These are phyloP conservation scores for Alternaria sp. DNA, from an alignment of 2,329 filamentous ascomycete genomes.

Conservation along the genomic window DNA sequence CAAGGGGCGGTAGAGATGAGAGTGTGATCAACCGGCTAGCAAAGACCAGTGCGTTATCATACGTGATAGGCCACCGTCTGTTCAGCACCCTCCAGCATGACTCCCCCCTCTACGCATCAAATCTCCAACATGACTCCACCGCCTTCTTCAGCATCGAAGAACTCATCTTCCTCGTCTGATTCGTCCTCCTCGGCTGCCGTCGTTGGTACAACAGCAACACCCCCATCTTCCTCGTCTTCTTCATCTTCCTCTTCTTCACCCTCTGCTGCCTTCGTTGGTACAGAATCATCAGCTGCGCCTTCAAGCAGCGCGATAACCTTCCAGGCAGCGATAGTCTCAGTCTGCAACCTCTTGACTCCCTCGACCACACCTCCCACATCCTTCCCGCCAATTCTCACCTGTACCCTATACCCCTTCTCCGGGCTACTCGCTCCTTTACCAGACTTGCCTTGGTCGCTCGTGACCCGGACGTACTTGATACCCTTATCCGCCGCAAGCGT, in stretches of 20 bases:
- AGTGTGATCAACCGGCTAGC: background rate
- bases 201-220: background rate
- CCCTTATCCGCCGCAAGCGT: slow-evolving; percentile 59
- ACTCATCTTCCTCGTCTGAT: slow-evolving; percentile 21
- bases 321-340: slow-evolving; percentile 50
- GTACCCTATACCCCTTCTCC: slow-evolving; percentile 34
- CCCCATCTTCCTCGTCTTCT: slow-evolving; percentile 20
- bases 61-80: background rate
- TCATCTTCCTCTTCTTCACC: slow-evolving; percentile 19
- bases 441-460: slow-evolving; percentile 16
- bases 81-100: background rate
- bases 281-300: background rate
- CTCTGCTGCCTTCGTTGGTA: background rate
- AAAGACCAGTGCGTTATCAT: background rate
- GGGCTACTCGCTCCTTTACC: background rate
- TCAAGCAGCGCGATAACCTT: slow-evolving; percentile 35
- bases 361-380: slow-evolving; percentile 42
- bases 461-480: slow-evolving; percentile 59
- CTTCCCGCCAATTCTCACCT: slow-evolving; percentile 43
- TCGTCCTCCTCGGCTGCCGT: background rate
- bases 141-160: slow-evolving; percentile 25
- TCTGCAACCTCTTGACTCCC: slow-evolving; percentile 44
- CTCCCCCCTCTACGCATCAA: background rate
- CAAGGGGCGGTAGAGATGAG: background rate
- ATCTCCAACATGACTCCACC: slow-evolving; percentile 12